These are phyloP conservation scores for Trichoderma hamatum DNA, from an alignment of 2,329 filamentous ascomycete genomes.

Conservation along the genomic window DNA sequence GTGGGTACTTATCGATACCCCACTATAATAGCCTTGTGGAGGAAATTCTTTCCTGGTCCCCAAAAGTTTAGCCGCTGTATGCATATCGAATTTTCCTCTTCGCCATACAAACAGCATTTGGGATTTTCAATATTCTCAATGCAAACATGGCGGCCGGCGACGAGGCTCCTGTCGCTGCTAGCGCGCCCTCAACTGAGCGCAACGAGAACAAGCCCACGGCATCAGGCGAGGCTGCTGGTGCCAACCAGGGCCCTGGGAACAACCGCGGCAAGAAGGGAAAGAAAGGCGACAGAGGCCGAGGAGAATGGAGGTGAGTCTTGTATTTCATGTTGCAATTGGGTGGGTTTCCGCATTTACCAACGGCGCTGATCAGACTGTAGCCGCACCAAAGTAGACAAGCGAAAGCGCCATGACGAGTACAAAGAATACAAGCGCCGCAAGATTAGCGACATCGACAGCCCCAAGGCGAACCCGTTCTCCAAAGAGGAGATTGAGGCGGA, in stretches of 20 bases:
- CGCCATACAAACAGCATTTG: background rate
- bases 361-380: conserved; percentile 43
- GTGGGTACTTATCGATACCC: background rate
- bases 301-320: conserved; percentile 39
- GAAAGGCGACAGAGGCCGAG: conserved; percentile 31
- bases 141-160: conserved; percentile 40
- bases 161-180: conserved; percentile 37
- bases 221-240: background rate
- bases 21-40: conserved; percentile 6
- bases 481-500: conserved; percentile 88
- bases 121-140: conserved; percentile 32
- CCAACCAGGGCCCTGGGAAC: conserved; percentile 24
- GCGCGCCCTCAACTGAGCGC: conserved; percentile 29
- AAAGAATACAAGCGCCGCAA: conserved; percentile 49
- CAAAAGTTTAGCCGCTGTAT: conserved; percentile 12
- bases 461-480: conserved; percentile 53
- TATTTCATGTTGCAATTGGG: background rate
- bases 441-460: conserved; percentile 40
- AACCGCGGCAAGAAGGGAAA: conserved; percentile 32
- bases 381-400: conserved; percentile 44
- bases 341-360: conserved; percentile 33
- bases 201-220: conserved; percentile 26
- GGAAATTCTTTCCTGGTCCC: conserved; percentile 24
- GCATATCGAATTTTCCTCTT: background rate
- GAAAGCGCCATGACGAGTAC: conserved; percentile 45